Evolutionary conservation across 1,284 basidiomycete genomes (phyloP), one percentile per base, ranked within the genome.

Genomic region (Cryptococcus jaspeensis): DNA sequence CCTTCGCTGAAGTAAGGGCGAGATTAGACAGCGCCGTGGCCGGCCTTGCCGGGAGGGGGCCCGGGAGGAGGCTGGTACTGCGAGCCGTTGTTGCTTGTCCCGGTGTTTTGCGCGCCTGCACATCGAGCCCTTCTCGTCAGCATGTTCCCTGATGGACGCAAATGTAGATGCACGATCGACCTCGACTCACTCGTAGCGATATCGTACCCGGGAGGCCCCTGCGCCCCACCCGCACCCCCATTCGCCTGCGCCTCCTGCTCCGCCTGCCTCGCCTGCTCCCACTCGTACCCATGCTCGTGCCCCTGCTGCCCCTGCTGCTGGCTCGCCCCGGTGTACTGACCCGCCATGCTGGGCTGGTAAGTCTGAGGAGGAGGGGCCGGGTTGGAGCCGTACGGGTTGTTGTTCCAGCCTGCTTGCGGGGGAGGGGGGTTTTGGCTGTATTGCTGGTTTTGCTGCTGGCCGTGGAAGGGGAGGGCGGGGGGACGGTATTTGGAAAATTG

Each of bases 241-340:
- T 58, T 38, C 3, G 56, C 59, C 41, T 63, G 60, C 43, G 66
- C 67, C 47, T 70, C 59, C 57, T 71, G 51, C 59, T 73, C 70
- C 20, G 61, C 56, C 59, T 71, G 69, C 56, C 71, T 67, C 5
- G 74, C 74, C 62, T 75, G 73, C 51, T 65, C 63, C 67, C 73
- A 76, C 59, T 77, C 75, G 61, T 77, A 76, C 18, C 70, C 71
- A 48, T 73, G 73, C 53, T 74, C 69, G 49, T 70, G 66, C 13
- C 62, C 62, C 5, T 32, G 28, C 28, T 32, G 28, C 5, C 28
- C 28, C 28, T 32, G 28, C 28, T 32, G 28, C 4, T 37, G 43
- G 36, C 39, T 32, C 15, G 43, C 45, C 41, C 63, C 61, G 25
- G 22, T 52, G 55, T 77, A 77, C 36, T 66, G 58, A 9, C 63